A percentile compares a stretch with the other conserved stretches of the same genome.
phyloP scores from a whole-genome alignment of 176 grass and related monocot genomes.

The Oryza rufipogon region DNA sequence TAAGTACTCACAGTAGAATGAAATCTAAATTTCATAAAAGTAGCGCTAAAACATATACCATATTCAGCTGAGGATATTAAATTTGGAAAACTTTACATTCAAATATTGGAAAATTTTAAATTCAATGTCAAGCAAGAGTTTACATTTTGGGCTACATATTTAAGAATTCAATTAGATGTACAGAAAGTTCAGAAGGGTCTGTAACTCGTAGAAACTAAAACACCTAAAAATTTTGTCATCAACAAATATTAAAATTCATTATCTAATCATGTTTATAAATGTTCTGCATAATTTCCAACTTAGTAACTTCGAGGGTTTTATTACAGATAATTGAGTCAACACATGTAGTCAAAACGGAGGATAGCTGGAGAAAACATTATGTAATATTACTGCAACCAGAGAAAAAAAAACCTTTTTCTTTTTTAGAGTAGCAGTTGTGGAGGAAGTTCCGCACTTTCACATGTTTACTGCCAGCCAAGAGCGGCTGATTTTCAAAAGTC shows the following conservation, averaged over 20 bases:
- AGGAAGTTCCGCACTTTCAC: conserved; percentile 58
- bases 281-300: neutral
- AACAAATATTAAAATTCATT: neutral
- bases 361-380: conserved; percentile 2
- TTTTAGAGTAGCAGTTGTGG: conserved; percentile 27
- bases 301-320: neutral
- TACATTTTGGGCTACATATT: neutral
- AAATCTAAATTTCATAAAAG: neutral
- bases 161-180: neutral
- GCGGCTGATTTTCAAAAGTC: conserved; percentile 45
- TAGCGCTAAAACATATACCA: neutral
- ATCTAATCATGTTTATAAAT: neutral
- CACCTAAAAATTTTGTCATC: neutral
- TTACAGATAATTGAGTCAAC: neutral
- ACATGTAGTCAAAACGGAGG: neutral
- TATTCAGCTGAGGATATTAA: neutral
- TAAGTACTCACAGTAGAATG: neutral
- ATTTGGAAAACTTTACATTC: too few species aligned
- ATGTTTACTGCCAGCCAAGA: conserved; percentile 52
- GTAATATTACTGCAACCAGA: neutral
- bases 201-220: neutral
- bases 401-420: conserved; percentile 52
- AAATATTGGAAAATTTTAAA: neutral
- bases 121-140: neutral
- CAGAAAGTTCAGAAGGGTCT: neutral